phyloP scores from a whole-genome alignment of 2,329 filamentous ascomycete species.

The Leptographium wingfieldii region DNA sequence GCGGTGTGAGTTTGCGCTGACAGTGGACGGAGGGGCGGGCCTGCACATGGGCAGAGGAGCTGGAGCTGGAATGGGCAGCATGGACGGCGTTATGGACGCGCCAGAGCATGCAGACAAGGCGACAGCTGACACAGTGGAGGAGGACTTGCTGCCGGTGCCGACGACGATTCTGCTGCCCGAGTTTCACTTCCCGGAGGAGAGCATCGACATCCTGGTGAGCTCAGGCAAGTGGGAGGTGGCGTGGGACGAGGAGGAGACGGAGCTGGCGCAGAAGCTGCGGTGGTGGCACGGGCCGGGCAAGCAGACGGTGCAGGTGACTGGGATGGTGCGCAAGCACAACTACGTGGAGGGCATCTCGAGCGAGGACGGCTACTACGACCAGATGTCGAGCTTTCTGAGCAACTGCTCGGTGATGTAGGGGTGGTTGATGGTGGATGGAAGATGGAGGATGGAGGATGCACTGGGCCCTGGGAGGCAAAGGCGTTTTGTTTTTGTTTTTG shows the following conservation, averaged over 20 bases:
- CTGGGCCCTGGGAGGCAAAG: not conserved
- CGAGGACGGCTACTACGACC: conserved; percentile 66
- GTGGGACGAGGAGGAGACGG: conserved; percentile 55
- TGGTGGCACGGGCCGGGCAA: conserved; percentile 92
- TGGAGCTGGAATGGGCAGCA: not conserved
- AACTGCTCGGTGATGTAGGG: conserved; percentile 40
- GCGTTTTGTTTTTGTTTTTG: not conserved
- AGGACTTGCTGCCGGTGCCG: conserved; percentile 26
- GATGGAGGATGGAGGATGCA: too few species aligned
- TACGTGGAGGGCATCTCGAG: conserved; percentile 47
- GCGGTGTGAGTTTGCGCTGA: conserved; percentile 63
- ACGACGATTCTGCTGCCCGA: conserved; percentile 81
- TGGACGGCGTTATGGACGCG: not conserved
- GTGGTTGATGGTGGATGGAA: too few species aligned
- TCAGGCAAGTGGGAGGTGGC: conserved; percentile 86
- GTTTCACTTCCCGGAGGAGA: conserved; percentile 75
- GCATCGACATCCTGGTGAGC: conserved; percentile 60
- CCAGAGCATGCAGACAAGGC: not conserved
- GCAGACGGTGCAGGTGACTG: conserved; percentile 66
- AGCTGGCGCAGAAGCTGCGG: conserved; percentile 59
- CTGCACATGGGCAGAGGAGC: not conserved
- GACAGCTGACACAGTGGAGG: not conserved
- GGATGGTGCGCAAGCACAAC: conserved; percentile 54
- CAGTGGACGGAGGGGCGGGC: conserved; percentile 34
- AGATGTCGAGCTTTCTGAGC: conserved; percentile 39